Evolutionary conservation across 2,329 filamentous ascomycete species (phyloP).

Genomic region (Diaporthe citri): DNA sequence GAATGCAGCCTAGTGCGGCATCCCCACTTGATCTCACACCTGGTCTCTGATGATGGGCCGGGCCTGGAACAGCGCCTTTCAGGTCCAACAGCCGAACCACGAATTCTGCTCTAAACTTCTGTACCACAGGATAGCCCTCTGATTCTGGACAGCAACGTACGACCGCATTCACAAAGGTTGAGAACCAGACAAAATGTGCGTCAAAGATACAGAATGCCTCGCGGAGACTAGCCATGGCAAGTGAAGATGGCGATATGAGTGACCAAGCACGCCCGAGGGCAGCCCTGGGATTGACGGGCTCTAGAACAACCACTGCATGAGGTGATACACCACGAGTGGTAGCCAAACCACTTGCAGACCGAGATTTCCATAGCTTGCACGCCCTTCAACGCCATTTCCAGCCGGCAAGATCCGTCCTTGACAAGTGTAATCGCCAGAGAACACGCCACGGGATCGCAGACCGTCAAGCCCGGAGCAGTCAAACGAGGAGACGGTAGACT

Average conservation of each 20-base stretch:
- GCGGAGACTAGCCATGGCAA: background rate
- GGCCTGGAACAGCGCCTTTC: background rate
- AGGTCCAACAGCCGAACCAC: background rate
- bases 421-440: background rate
- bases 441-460: background rate
- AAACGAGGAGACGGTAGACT: background rate
- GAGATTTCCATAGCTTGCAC: too few species aligned
- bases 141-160: background rate
- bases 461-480: background rate
- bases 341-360: background rate
- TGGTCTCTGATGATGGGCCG: background rate
- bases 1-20: conserved; percentile 6
- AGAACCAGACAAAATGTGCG: background rate
- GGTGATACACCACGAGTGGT: background rate
- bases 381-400: background rate
- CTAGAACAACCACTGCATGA: background rate
- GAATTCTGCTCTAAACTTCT: background rate
- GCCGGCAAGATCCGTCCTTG: background rate
- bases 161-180: background rate
- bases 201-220: background rate
- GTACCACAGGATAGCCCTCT: background rate
- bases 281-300: background rate
- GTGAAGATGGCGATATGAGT: background rate
- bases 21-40: background rate
- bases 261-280: background rate